Evolutionary conservation across 2,329 filamentous ascomycete genomes (phyloP).

Genomic region (Xylogone sp.): DNA sequence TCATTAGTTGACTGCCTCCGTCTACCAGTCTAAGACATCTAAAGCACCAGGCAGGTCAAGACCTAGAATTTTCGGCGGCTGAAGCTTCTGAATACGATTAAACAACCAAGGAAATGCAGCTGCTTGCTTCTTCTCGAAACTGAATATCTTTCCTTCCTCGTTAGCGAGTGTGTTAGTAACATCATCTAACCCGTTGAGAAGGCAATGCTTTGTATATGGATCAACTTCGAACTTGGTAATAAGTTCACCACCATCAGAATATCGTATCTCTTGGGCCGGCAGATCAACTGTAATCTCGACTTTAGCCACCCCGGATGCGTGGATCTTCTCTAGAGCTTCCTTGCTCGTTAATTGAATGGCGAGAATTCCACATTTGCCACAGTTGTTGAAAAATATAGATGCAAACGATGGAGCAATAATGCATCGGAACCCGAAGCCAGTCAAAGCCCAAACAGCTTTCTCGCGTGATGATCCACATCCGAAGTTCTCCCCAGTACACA

Average conservation of each 20-base stretch:
- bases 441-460: conserved; percentile 90
- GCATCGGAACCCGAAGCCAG: conserved; percentile 90
- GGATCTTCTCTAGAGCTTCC: conserved; percentile 61
- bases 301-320: conserved; percentile 71
- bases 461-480: conserved; percentile 86
- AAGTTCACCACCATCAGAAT: conserved; percentile 66
- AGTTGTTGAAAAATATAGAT: conserved; percentile 98
- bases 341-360: conserved; percentile 70
- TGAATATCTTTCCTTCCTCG: conserved; percentile 69
- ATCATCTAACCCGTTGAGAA: conserved; percentile 88
- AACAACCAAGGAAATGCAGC: background rate
- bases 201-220: conserved; percentile 86
- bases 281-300: conserved; percentile 85
- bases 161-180: conserved; percentile 89
- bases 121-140: background rate
- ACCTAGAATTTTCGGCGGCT: background rate
- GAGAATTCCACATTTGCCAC: conserved; percentile 99
- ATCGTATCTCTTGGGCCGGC: conserved; percentile 74
- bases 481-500: conserved; percentile 86
- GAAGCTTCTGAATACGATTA: background rate
- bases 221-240: conserved; percentile 75
- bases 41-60: background rate
- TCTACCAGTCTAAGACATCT: background rate
- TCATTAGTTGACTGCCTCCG: background rate
- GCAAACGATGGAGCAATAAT: conserved; percentile 81